Evolutionary conservation across 768 basidiomycete species (phyloP).

Genomic region (Russula emetica): DNA sequence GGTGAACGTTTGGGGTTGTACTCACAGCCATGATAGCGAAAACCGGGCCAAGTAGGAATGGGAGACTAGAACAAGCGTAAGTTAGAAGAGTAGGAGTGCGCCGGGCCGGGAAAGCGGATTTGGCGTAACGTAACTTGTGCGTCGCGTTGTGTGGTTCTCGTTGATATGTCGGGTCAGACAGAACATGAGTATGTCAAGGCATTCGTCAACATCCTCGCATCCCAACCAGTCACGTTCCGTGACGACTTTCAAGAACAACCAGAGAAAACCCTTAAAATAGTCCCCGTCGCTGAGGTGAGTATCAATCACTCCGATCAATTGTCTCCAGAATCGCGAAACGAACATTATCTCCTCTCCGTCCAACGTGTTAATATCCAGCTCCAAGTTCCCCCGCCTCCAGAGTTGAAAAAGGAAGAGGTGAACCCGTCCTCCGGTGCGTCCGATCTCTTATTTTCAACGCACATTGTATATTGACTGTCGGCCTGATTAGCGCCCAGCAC

Average conservation of each 20-base stretch:
- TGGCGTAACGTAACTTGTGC: too few relatives aligned
- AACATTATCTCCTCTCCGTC: not conserved
- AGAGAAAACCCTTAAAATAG: constrained; percentile 57
- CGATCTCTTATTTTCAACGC: not conserved
- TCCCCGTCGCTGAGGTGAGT: constrained; percentile 66
- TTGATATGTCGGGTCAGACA: constrained; percentile 40
- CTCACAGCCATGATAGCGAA: constrained; percentile 31
- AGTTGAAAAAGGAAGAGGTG: constrained; percentile 40
- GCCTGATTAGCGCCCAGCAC: constrained; percentile 33
- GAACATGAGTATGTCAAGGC: constrained; percentile 62
- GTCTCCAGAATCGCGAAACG: constrained; percentile 21
- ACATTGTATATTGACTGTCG: too few relatives aligned
- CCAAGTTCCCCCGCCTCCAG: constrained; percentile 56
- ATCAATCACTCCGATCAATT: not conserved
- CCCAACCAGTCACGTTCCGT: constrained; percentile 61
- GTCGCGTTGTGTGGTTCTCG: constrained; percentile 25
- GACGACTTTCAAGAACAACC: constrained; percentile 77
- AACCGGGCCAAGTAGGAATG: not conserved
- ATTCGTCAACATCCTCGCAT: constrained; percentile 57
- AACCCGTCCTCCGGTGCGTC: constrained; percentile 35
- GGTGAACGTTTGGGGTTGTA: constrained; percentile 5
- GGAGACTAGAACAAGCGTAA: not conserved
- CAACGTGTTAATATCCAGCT: constrained; percentile 40
- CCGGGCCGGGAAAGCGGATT: not conserved
- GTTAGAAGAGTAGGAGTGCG: not conserved